These are phyloP conservation scores for Simmondsia chinensis DNA, from an alignment of 148 eudicot species.

Conservation along the genomic window DNA sequence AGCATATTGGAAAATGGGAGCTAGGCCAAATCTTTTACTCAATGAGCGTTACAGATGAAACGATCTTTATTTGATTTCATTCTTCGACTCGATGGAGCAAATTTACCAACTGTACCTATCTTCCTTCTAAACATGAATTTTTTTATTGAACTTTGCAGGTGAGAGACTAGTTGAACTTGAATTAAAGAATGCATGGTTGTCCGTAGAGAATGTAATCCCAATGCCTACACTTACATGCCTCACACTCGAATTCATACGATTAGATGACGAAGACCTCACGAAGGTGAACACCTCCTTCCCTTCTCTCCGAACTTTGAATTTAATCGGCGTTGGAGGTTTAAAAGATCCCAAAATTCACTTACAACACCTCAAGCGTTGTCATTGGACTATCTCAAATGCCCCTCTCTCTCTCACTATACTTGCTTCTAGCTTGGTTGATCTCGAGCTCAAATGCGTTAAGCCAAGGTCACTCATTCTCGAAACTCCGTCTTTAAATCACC, in stretches of 20 bases:
- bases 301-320: conserved; percentile 35
- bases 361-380: conserved; percentile 36
- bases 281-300: conserved; percentile 51
- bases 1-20: no score
- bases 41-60: no score
- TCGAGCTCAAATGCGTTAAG: conserved; percentile 45
- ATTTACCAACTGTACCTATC: no score
- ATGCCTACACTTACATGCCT: conserved; percentile 45
- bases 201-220: conserved; percentile 33
- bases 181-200: conserved; percentile 63
- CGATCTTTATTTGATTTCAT: no score
- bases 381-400: conserved; percentile 52
- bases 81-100: no score
- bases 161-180: conserved; percentile 30
- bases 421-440: conserved; percentile 42
- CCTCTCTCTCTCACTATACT: conserved; percentile 41
- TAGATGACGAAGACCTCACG: conserved; percentile 54
- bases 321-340: conserved; percentile 66
- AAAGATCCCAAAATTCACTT: conserved; percentile 46
- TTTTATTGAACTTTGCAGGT: conserved; percentile 27
- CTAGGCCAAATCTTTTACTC: no score
- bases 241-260: conserved; percentile 53
- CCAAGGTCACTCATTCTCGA: conserved; percentile 39
- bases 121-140: not conserved
- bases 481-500: conserved; percentile 37